Base-by-base conservation (phyloP, 139 green algal genomes). In the Haematococcus sp. region DNA sequence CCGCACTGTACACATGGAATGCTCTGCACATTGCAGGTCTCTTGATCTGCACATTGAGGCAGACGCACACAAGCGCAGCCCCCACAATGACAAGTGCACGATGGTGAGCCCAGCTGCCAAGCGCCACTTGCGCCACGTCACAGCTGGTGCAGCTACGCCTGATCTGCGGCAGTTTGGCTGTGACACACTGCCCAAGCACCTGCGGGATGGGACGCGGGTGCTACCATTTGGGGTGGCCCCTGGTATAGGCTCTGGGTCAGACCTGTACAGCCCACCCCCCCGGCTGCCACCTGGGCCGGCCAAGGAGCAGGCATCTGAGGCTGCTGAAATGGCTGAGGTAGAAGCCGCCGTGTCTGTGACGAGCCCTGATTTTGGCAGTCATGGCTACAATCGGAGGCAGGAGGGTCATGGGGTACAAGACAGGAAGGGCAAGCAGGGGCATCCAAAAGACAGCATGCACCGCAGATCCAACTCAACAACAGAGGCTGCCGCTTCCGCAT, bases 71-170 rank as follows among this genome's bases (percentile, higher is more conserved):
- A 70, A 87, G 54, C 80, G 92, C 20, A 70, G 86, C 60, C 69
- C 81, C 2, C 63, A 70, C 27, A 80, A 80, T 19, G n/a, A 71
- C 63, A 93, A 87, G 81, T 92, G 83, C 82, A 97, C 92, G 23
- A 88, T 90, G 81, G 66, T 85, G 33, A 81, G 61, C 28, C 75
- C 86, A 0, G 28, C 46, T 19, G 81, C 87, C 13, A 85, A 88
- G 77, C 74, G 82, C n/a, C 88, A 96, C 81, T 84, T 96, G 68
- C 80, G 91, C 2, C 76, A 91, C 61, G 84, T 88, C 1, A 91
- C 89, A 3, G 78, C 78, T 0, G 79, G 86, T 17, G 70, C 67
- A 0, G 44, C 19, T 2, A 44, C 74, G 1, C 72, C 31, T 0
- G 43, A 32, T 2, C 61, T 60, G 44, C 59, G 56, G 4, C 63